Base-by-base conservation (phyloP, 306 rosid species). In the Gillenia trifoliata region DNA sequence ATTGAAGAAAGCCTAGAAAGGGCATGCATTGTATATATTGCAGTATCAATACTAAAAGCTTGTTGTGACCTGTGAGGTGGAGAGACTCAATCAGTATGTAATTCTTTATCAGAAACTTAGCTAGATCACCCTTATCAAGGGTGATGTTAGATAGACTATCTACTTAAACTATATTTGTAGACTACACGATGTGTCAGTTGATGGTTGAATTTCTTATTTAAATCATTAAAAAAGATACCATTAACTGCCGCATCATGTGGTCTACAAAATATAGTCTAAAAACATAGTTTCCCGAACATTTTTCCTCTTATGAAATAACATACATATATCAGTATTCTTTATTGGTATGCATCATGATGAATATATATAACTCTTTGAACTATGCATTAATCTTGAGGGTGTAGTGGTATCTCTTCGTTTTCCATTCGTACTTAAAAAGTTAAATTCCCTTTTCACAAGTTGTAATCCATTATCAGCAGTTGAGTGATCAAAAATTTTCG, bases 351-450 rank as follows among this genome's bases (percentile, higher is more conserved):
- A 23, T 55, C 29, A 5, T 34, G 0, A 23, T 40, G 19, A 65
- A 23, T 40, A 9, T 8, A 10, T 38, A 8, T 38, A 8, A 38
- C 41, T 36, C 38, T 17, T 23, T 66, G 25, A 7, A 66, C 52
- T 20, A 59, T 59, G 64, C 72, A 68, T 45, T 68, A 19, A 19
- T 69, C 45, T 30, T 69, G 30, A 50, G 20, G 33, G 25, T 20
- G 19, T 29, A 69, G 62, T 70, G 33, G 63, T 33, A 33, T 54
- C 64, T 33, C 15, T 52, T 31, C 59, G 19, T 47, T 47, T 68
- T 68, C 33, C 74, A 33, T 4, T n/a, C 6, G 30, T 52, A 54
- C 64, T 70, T 54, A 13, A 25, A 70, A 70, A 55, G 63, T 70
- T 70, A 33, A 13, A 54, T 29, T 6, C 28, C 8, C 64, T 33